Base-by-base conservation (phyloP, 768 basidiomycete genomes). In the Glaciozyma martinii region DNA sequence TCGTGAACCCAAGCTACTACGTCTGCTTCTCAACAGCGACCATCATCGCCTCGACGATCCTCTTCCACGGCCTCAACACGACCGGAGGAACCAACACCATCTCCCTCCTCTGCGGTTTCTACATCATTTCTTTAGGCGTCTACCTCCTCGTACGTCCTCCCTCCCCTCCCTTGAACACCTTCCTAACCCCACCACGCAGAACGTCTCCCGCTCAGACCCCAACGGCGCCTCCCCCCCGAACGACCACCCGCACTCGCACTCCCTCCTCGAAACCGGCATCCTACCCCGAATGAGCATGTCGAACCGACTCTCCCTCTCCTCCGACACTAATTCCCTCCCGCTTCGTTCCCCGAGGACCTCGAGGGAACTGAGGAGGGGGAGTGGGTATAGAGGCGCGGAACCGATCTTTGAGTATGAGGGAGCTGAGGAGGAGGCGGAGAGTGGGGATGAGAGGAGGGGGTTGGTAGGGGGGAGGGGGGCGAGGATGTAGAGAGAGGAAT, bases 51-150 rank as follows among this genome's bases (percentile, higher is more conserved):
- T 95, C 91, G 66, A 82, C 95, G 65, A 94, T 99, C 72, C 83
- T 99, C 66, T 97, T 98, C 82, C 88, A 92, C 80, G 95, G 95
- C 0, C 88, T 98, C 80, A 91, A 97, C 78, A 97, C 90, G 8
- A 84, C 85, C 32, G 85, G 84, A 65, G 85, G 83, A 18, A 82
- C 83, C 29, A 89, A 90, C 75, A 90, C 89, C 40, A 72, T 93
- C 37, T 93, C 91, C 3, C 85, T 99, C 37, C 79, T 98, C 62
- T 83, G 85, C 57, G 95, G 95, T 52, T 94, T 98, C 77, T 79
- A 87, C 71, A 84, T 90, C 72, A 99, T 90, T 59, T 98, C 95
- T 80, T 82, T 95, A 67, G 95, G 95, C 43, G 95, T 99, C n/a
- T 89, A 95, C 77, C 82, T 95, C 47, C 84, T 95, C 72, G 60